Evolutionary conservation across 192 early-diverging fungal species (phyloP).

Genomic region (Gonapodya sp.): DNA sequence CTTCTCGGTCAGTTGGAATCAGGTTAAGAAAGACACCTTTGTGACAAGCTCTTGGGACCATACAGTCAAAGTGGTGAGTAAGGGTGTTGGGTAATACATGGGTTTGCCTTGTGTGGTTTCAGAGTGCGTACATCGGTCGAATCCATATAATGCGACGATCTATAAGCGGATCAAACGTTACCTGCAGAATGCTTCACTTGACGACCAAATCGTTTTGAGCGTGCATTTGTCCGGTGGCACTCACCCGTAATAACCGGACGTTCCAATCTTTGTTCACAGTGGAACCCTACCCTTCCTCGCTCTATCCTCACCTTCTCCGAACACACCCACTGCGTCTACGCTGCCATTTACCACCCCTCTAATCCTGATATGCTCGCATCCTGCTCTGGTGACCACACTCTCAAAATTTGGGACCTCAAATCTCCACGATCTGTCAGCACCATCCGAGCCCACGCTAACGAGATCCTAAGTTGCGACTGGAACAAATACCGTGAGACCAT

Average conservation of each 20-base stretch:
- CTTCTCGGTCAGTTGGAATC: constrained; percentile 91
- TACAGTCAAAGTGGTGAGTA: constrained; percentile 86
- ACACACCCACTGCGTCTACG: constrained; percentile 90
- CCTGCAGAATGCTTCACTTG: too few species aligned
- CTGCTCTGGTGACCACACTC: constrained; percentile 78
- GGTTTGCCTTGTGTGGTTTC: too few species aligned
- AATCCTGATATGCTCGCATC: constrained; percentile 70
- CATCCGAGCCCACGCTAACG: constrained; percentile 68
- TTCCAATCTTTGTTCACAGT: constrained; percentile 35
- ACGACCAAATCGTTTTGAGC: too few species aligned
- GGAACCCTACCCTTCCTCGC: constrained; percentile 67
- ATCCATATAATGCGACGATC: too few species aligned
- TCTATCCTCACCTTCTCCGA: constrained; percentile 81
- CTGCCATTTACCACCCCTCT: constrained; percentile 74
- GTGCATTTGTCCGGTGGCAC: too few species aligned
- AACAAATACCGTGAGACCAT: constrained; percentile 84
- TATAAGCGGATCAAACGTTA: too few species aligned
- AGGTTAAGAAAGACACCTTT: constrained; percentile 79
- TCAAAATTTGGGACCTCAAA: constrained; percentile 87
- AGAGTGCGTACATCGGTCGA: too few species aligned
- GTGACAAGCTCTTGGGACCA: constrained; percentile 92
- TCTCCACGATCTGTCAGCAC: constrained; percentile 53
- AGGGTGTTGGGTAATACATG: too few species aligned
- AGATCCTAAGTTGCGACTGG: constrained; percentile 91
- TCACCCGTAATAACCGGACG: not conserved